phyloP scores from a whole-genome alignment of 1,139 yeast genomes.

The Zygosaccharomyces pseudobailii region DNA sequence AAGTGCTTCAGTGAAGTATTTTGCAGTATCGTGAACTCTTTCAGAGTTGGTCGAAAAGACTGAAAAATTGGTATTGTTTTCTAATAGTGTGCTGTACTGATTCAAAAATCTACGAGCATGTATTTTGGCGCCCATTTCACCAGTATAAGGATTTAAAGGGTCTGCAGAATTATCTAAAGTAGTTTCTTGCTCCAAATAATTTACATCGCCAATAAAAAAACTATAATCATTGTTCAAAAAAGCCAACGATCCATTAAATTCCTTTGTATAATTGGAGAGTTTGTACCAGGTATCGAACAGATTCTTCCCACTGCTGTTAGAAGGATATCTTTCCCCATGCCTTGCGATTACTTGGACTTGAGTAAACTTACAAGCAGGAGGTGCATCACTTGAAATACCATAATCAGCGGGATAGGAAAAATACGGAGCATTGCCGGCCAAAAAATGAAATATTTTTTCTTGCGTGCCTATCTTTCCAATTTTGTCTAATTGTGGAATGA shows the following conservation, averaged over 20 bases:
- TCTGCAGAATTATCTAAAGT: constrained; percentile 13
- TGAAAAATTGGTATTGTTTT: constrained; percentile 10
- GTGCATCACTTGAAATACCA: constrained; percentile 42
- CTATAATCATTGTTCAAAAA: constrained; percentile 38
- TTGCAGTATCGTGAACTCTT: constrained; percentile 22
- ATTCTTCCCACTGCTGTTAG: constrained; percentile 32
- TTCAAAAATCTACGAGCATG: constrained; percentile 17
- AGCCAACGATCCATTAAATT: constrained; percentile 34
- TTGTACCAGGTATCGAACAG: constrained; percentile 21
- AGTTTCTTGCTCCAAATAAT: constrained; percentile 28
- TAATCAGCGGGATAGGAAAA: constrained; percentile 37
- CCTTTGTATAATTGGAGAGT: constrained; percentile 24
- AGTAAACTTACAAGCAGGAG: constrained; percentile 55
- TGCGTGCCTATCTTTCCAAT: constrained; percentile 12
- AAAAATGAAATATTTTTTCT: constrained; percentile 19
- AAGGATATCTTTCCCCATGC: constrained; percentile 74
- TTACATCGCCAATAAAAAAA: constrained; percentile 27
- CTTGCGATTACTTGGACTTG: constrained; percentile 63
- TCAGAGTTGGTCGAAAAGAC: constrained; percentile 18
- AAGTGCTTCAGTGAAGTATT: constrained; percentile 30
- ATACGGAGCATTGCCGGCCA: constrained; percentile 46
- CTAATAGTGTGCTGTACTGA: constrained; percentile 15
- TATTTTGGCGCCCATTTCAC: constrained; percentile 25
- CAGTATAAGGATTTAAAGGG: constrained; percentile 19
- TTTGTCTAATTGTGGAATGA: neutral